phyloP scores from a whole-genome alignment of 768 basidiomycete genomes.

The Boletus tomentosulus region DNA sequence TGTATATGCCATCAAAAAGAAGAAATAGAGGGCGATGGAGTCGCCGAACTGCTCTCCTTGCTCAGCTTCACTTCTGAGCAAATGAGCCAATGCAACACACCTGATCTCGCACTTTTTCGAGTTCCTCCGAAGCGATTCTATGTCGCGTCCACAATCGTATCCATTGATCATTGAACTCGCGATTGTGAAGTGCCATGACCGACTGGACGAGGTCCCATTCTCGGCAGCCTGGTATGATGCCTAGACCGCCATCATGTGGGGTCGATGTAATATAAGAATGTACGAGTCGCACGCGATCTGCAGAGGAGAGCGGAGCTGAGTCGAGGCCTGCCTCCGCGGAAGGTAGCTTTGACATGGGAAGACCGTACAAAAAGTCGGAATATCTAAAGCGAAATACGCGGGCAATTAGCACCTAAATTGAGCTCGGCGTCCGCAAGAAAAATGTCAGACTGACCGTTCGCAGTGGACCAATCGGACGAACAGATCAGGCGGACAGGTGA shows the following conservation, averaged over 20 bases:
- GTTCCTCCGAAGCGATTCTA: conserved; percentile 57
- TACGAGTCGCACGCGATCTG: conserved; percentile 79
- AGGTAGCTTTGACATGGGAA: conserved; percentile 53
- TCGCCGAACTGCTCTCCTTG: conserved; percentile 60
- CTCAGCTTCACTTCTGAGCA: background rate
- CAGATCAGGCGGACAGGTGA: conserved; percentile 60
- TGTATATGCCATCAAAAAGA: conserved; percentile 83
- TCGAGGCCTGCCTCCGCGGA: conserved; percentile 40
- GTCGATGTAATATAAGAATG: conserved; percentile 68
- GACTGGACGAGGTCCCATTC: conserved; percentile 81
- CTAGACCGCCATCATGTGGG: conserved; percentile 75
- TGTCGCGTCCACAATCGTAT: conserved; percentile 68
- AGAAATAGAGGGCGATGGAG: conserved; percentile 81
- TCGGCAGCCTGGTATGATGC: conserved; percentile 64
- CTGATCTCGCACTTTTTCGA: conserved; percentile 71
- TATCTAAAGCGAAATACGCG: conserved; percentile 38
- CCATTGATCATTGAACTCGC: conserved; percentile 76
- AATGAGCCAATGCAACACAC: conserved; percentile 34
- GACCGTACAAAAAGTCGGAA: conserved; percentile 71
- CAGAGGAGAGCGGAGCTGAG: conserved; percentile 50
- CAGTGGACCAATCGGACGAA: conserved; percentile 62
- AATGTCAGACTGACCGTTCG: conserved; percentile 58
- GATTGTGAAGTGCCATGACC: conserved; percentile 82
- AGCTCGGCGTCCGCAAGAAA: background rate
- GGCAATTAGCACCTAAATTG: background rate